Conservation (phyloP, 75 land plant genomes). For the Cupressus sempervirens region DNA sequence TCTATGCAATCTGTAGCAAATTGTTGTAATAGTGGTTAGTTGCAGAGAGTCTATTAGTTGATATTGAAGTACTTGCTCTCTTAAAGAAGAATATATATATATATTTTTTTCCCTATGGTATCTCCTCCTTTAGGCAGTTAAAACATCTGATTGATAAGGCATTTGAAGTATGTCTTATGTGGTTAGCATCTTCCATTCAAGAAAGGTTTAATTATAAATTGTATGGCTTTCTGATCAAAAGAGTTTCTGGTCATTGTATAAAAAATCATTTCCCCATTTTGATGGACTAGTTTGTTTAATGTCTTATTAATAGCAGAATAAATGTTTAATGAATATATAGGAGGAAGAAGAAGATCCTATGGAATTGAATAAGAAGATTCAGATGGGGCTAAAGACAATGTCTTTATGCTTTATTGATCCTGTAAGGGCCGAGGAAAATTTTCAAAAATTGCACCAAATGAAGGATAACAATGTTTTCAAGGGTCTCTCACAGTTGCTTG, state of each 20-base stretch:
- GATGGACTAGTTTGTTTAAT: background rate
- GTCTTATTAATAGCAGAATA: background rate
- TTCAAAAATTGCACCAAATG: constrained; percentile 67
- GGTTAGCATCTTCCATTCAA: background rate
- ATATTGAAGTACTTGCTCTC: background rate
- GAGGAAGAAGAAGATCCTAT: constrained; percentile 51
- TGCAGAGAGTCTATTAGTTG: background rate
- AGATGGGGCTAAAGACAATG: constrained; percentile 46
- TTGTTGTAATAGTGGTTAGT: background rate
- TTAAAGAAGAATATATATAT: too few relatives aligned
- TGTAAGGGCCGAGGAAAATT: constrained; percentile 66
- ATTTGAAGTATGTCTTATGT: background rate
- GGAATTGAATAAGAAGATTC: constrained; percentile 40
- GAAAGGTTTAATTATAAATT: background rate
- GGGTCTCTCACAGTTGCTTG: constrained; percentile 35
- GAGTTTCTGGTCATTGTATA: constrained; percentile 10
- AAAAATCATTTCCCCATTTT: background rate
- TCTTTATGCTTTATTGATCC: constrained; percentile 61
- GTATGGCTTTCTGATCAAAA: background rate
- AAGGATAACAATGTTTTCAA: constrained; percentile 77
- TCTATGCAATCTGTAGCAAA: background rate
- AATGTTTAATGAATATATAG: constrained; percentile 25
- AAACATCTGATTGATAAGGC: background rate
- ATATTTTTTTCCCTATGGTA: background rate
- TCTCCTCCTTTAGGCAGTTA: background rate